These are phyloP conservation scores for Hypoxylon sp. DNA, from an alignment of 2,329 filamentous ascomycete genomes.

Conservation along the genomic window DNA sequence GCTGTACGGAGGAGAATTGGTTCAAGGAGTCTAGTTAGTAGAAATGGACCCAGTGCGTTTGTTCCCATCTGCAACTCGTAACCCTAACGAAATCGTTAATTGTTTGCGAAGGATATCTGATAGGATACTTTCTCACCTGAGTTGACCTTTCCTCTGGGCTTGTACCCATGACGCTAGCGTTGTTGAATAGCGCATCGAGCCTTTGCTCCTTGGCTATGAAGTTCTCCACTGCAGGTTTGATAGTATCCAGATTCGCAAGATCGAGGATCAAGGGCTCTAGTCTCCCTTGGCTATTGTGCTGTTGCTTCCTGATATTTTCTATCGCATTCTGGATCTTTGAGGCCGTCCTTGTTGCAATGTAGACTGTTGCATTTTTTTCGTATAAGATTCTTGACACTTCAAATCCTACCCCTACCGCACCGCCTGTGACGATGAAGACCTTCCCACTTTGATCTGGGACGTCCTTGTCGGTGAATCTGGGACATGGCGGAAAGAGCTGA, in stretches of 20 bases:
- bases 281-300: not conserved
- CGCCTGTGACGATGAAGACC: slow-evolving; percentile 37
- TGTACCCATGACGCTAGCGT: slow-evolving; percentile 37
- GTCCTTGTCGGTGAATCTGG: slow-evolving; percentile 30
- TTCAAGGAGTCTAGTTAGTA: slow-evolving; percentile 38
- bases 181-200: slow-evolving; percentile 46
- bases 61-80: slow-evolving; percentile 50
- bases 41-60: slow-evolving; percentile 47
- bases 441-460: slow-evolving; percentile 30
- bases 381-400: slow-evolving; percentile 32
- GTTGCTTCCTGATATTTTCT: slow-evolving; percentile 14
- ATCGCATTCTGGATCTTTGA: slow-evolving; percentile 14
- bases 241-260: slow-evolving; percentile 23
- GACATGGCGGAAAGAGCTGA: slow-evolving; percentile 22
- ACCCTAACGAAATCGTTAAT: slow-evolving; percentile 39
- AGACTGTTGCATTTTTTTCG: slow-evolving; percentile 26
- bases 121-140: slow-evolving; percentile 6
- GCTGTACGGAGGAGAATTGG: slow-evolving; percentile 24
- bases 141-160: slow-evolving; percentile 16
- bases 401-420: slow-evolving; percentile 30
- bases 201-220: slow-evolving; percentile 39
- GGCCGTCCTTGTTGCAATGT: slow-evolving; percentile 22
- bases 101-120: not conserved
- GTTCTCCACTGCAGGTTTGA: slow-evolving; percentile 32
- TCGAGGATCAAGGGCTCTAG: slow-evolving; percentile 24